Evolutionary conservation across 1,284 basidiomycete genomes (phyloP), one percentile per base, ranked within the genome.

Genomic region (Xerocomus nothofagi): DNA sequence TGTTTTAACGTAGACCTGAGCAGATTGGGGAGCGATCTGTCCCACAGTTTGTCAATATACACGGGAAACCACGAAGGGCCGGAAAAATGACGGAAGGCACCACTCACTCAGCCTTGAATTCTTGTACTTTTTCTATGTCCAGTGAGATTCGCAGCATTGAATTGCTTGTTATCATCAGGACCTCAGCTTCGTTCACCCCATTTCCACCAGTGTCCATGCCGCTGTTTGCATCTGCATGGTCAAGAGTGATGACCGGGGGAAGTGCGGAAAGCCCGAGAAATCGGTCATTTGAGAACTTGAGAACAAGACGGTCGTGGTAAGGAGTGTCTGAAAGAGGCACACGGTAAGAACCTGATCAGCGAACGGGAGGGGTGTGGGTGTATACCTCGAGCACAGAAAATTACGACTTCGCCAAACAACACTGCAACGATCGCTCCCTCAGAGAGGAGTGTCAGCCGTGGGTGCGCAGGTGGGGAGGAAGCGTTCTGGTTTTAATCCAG

Each of bases 1-100:
- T 94, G 91, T 47, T 88, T 92, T 78, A 96, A 83, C 31, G 85
- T 90, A 11, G 86, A 85, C 68, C 89, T 88, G 59, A 95, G 81
- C 30, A 91, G 72, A 44, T 80, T 79, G 3, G 84, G 81, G 40
- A 78, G 77, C 24, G 67, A 63, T 82, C 87, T 51, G 75, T 81
- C 43, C 81, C 86, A 51, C 15, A 33, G 24, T 1, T 32, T n/a
- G 33, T 58, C 39, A 53, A 11, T 40, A 38, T 29, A n/a, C 24
- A 29, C 38, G 12, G 45, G 36, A 32, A n/a, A 23, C 6, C n/a
- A 33, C 71, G 5, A 71, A 56, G 80, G 82, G 14, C 62, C 63
- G 8, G 27, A 40, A 38, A 33, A 39, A 44, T 38, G 8, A 31
- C 32, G 18, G 17, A 33, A 26, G 15, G 15, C 2, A 39, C 18